phyloP scores from a whole-genome alignment of 352 stramenopile species.

The Phytophthora rubi region DNA sequence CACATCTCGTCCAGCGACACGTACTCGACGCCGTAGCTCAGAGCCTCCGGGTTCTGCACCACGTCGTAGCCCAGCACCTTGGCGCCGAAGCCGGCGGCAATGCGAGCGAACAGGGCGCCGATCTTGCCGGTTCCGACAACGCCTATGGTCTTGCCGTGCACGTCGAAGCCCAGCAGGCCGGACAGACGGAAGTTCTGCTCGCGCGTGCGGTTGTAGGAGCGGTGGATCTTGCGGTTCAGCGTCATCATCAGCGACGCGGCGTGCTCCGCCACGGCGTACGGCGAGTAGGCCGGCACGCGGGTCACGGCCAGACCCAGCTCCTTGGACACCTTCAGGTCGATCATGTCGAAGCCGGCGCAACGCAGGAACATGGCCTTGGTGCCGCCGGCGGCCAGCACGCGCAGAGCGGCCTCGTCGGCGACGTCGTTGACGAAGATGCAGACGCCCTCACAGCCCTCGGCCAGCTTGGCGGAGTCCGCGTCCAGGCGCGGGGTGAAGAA shows the following conservation, averaged over 20 bases:
- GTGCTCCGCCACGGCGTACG: conserved; percentile 82
- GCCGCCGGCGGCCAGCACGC: conserved; percentile 48
- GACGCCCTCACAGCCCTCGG: conserved; percentile 60
- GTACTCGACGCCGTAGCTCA: conserved; percentile 42
- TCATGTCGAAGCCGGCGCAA: conserved; percentile 83
- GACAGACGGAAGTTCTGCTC: conserved; percentile 83
- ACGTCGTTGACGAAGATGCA: conserved; percentile 90
- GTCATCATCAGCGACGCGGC: conserved; percentile 77
- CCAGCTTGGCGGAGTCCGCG: conserved; percentile 31
- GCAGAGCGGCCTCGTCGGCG: conserved; percentile 63
- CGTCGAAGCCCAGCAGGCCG: conserved; percentile 57
- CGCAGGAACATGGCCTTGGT: conserved; percentile 76
- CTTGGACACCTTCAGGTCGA: conserved; percentile 67
- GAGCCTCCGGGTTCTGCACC: conserved; percentile 52
- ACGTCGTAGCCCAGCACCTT: conserved; percentile 77
- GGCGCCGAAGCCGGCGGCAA: conserved; percentile 37
- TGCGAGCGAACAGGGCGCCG: conserved; percentile 54
- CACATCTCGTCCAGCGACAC: conserved; percentile 66
- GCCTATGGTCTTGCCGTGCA: conserved; percentile 77
- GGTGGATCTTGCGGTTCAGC: conserved; percentile 81
- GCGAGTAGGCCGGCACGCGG: conserved; percentile 81
- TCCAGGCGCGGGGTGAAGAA: too few species aligned
- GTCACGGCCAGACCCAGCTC: conserved; percentile 64
- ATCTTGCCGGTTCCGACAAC: conserved; percentile 63
- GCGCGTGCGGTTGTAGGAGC: conserved; percentile 73